Base-by-base conservation (phyloP, 176 grass and related monocot genomes). In the Bolboschoenus planiculmis region DNA sequence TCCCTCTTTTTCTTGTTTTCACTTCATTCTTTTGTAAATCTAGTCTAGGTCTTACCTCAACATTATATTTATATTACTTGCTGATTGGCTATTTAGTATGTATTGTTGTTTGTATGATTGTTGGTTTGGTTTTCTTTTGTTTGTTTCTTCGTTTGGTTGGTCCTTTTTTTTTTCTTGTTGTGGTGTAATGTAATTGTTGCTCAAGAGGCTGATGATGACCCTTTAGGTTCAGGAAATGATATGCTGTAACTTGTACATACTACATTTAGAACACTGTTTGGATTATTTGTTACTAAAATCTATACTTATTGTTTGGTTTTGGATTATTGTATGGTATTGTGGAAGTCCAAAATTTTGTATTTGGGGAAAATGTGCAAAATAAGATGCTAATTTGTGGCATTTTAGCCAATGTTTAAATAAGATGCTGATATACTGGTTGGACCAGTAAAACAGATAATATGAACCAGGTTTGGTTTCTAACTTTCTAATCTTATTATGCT, bases 1-100 rank as follows among this genome's bases (percentile, higher is more conserved):
- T 42, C 36, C 36, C 18, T 81, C 27, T 13, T 47, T 20, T 64
- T 81, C 60, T 37, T 40, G 23, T 81, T 43, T 66, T 81, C 55
- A 58, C 54, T 62, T 26, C 20, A 63, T 82, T 82, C 26, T 82
- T 82, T 82, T 82, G 80, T 82, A 82, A 82, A 82, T 82, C 27
- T 77, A 77, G 20, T 82, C 37, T 82, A 82, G 80, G 58, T 82
- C 78, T 81, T 61, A 81, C 34, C 51, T 43, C 59, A 7, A 47
- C 29, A 23, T 4, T 82, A 82, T 42, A 82, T 58, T 11, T 37
- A n/a, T 37, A 63, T 40, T 63, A 63, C 56, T 2, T 82, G 56
- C 80, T 82, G 80, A 82, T 82, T 82, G 79, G 79, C 37, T 48
- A 57, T 61, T 59, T 80, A 64, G 34, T 81, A 48, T 64, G 37